These are phyloP conservation scores for Cenchrus fungigraminus DNA, from an alignment of 176 grass and related monocot species.

Conservation along the genomic window DNA sequence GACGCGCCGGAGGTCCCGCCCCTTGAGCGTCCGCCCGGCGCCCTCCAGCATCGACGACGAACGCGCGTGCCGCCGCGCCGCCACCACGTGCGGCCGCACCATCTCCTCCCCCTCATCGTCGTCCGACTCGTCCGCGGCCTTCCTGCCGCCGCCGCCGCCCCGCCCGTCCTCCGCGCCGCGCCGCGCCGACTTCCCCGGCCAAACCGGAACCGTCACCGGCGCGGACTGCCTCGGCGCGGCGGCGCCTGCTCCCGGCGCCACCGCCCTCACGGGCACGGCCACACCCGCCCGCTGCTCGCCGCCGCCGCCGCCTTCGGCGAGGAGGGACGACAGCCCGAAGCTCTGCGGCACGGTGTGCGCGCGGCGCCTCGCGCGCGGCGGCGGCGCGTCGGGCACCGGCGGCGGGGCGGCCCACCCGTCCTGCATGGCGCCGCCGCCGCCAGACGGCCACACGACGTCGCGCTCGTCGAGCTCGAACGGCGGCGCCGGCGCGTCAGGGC, in stretches of 20 bases:
- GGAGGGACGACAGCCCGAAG: constrained; percentile 58
- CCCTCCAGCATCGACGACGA: constrained; percentile 69
- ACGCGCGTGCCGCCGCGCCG: constrained; percentile 52
- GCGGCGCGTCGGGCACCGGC: not conserved
- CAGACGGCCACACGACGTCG: constrained; percentile 55
- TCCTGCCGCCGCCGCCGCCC: not conserved
- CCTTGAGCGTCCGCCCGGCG: constrained; percentile 63
- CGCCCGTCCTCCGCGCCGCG: not conserved
- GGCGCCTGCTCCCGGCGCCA: not conserved
- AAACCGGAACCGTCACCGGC: constrained; percentile 56
- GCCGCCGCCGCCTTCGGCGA: constrained; percentile 17
- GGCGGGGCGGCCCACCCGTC: not conserved
- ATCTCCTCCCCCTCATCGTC: constrained; percentile 46
- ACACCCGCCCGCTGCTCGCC: not conserved
- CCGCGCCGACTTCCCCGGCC: constrained; percentile 27
- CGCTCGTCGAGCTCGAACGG: constrained; percentile 65
- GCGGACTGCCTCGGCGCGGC: constrained; percentile 52
- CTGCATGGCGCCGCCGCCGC: not conserved
- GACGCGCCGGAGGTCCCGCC: constrained; percentile 58
- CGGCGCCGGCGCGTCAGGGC: not conserved
- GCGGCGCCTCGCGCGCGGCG: not conserved
- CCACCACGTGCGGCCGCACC: constrained; percentile 65
- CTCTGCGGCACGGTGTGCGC: constrained; percentile 54
- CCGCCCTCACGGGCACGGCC: constrained; percentile 24
- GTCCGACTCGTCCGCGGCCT: constrained; percentile 27